Percentiles rank a stretch among this genome's conserved stretches.
Conservation (phyloP, 192 early-diverging fungal species). For the Linnemannia elongata region DNA sequence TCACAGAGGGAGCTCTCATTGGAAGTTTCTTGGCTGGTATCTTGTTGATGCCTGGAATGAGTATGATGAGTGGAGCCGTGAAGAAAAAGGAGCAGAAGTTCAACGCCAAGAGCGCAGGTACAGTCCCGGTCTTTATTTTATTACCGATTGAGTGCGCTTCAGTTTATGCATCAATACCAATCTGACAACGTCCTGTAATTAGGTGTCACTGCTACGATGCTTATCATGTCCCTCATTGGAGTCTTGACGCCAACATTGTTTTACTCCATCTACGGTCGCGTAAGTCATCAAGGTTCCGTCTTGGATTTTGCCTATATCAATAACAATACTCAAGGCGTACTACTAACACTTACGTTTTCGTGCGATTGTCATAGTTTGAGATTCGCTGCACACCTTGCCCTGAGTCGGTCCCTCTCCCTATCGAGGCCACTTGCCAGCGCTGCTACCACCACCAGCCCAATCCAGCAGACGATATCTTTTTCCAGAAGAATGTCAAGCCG, state of each 20-base stretch:
- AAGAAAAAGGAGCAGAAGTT: slow-evolving; percentile 94
- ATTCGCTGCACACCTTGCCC: slow-evolving; percentile 49
- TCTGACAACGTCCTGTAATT: not conserved
- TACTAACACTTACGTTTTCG: not conserved
- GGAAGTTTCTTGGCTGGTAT: slow-evolving; percentile 92
- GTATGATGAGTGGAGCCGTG: slow-evolving; percentile 95
- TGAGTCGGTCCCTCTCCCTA: slow-evolving; percentile 27
- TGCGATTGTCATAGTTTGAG: slow-evolving; percentile 23
- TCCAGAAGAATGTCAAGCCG: slow-evolving; percentile 80
- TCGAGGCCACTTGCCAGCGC: slow-evolving; percentile 60
- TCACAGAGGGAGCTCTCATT: slow-evolving; percentile 94
- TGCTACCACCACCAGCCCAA: slow-evolving; percentile 76
- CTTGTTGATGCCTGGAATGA: slow-evolving; percentile 93
- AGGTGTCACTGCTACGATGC: slow-evolving; percentile 93
- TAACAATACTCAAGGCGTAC: not conserved
- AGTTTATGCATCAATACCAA: not conserved
- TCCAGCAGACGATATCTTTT: slow-evolving; percentile 85
- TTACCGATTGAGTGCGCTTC: not conserved
- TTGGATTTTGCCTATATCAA: not conserved
- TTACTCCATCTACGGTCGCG: slow-evolving; percentile 89
- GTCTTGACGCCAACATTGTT: slow-evolving; percentile 95
- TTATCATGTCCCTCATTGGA: slow-evolving; percentile 94
- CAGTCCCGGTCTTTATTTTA: not conserved
- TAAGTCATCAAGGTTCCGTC: slow-evolving; percentile 35
- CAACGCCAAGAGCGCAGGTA: slow-evolving; percentile 92